Evolutionary conservation across 1,284 basidiomycete species (phyloP).

Genomic region (Cutaneotrichosporon cutaneum): DNA sequence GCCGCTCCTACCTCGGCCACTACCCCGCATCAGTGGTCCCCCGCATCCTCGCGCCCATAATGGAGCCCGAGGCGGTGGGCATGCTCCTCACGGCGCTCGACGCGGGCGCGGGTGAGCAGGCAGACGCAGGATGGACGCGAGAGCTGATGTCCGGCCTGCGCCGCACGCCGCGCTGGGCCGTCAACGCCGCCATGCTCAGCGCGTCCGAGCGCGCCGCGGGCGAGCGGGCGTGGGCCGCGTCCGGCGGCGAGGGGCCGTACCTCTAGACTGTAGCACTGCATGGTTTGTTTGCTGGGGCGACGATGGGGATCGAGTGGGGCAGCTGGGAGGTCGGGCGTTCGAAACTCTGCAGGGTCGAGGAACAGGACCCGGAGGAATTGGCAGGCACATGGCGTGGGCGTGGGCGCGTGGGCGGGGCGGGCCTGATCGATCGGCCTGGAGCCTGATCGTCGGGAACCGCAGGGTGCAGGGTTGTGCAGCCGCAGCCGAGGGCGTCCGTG

Average conservation of each 20-base stretch:
- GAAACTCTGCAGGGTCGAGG: too few species aligned
- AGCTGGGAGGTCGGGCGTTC: too few species aligned
- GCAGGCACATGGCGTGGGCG: too few species aligned
- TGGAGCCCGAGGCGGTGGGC: constrained; percentile 48
- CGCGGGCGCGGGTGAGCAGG: constrained; percentile 16
- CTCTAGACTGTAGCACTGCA: not conserved
- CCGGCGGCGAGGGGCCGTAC: constrained; percentile 21
- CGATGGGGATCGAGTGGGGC: too few species aligned
- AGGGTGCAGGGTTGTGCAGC: too few species aligned
- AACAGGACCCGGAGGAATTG: too few species aligned
- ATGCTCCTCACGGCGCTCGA: constrained; percentile 30
- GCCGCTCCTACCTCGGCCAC: constrained; percentile 22
- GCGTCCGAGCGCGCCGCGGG: constrained; percentile 28
- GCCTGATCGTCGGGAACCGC: too few species aligned
- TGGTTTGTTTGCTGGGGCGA: not conserved
- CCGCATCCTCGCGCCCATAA: constrained; percentile 31
- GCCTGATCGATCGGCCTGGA: too few species aligned
- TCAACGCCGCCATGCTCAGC: constrained; percentile 43
- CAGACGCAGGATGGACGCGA: constrained; percentile 11
- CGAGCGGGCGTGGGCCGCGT: constrained; percentile 24
- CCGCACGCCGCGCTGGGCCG: constrained; percentile 35
- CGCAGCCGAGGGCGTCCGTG: too few species aligned
- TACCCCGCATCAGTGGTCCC: constrained; percentile 31
- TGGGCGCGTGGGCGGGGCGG: too few species aligned
- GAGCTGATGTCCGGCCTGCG: constrained; percentile 30